Evolutionary conservation across 129 eudicot species (phyloP).

Genomic region (Saposhnikovia divaricata): DNA sequence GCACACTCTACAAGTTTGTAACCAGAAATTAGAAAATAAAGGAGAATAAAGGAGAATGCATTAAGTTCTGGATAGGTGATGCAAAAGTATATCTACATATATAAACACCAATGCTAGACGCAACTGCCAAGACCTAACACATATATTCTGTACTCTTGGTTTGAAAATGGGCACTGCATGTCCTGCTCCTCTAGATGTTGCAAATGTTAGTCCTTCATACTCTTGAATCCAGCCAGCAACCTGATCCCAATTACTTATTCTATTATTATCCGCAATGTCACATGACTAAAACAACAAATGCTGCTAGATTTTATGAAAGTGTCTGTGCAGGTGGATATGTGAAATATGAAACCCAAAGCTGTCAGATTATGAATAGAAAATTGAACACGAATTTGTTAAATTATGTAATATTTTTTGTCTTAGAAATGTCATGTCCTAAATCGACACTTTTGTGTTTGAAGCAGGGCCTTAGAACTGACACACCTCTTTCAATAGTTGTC

Average conservation of each 20-base stretch:
- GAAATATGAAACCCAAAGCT: background rate
- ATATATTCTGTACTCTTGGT: too few species aligned
- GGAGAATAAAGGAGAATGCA: too few species aligned
- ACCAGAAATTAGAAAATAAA: too few species aligned
- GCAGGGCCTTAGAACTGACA: too few species aligned
- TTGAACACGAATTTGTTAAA: too few species aligned
- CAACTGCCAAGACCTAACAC: too few species aligned
- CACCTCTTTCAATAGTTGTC: too few species aligned
- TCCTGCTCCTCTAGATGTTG: conserved; percentile 95
- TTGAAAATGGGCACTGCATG: conserved; percentile 89
- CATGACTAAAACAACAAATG: background rate
- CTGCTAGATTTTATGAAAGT: background rate
- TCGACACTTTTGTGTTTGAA: too few species aligned
- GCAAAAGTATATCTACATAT: too few species aligned
- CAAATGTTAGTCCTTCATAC: conserved; percentile 82
- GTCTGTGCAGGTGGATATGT: background rate
- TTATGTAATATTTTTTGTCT: background rate
- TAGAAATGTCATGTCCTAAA: background rate
- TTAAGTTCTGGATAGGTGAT: too few species aligned
- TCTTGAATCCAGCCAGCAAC: conserved; percentile 96
- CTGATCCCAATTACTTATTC: conserved; percentile 19
- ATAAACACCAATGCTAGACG: too few species aligned
- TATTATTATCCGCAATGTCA: background rate
- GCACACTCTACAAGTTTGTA: too few species aligned
- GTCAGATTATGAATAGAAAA: background rate